Conservation (phyloP, 1,139 yeast species). For the Candida sanyaensis region DNA sequence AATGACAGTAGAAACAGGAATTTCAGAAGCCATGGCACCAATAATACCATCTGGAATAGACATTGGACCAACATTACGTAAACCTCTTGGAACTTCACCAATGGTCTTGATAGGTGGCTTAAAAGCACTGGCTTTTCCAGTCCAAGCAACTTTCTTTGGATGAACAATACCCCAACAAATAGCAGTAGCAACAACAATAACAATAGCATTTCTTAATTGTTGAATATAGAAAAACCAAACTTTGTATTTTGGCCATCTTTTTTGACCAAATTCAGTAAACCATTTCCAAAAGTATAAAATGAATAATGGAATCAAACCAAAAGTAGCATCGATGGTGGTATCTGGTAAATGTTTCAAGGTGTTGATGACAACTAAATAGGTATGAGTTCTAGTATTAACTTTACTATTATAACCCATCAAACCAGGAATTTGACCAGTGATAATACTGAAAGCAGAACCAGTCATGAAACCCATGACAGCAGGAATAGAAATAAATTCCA, state of each 20-base stretch:
- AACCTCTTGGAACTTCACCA: constrained; percentile 82
- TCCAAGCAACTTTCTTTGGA: constrained; percentile 58
- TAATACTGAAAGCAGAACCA: constrained; percentile 85
- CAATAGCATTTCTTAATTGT: constrained; percentile 79
- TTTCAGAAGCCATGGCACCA: constrained; percentile 64
- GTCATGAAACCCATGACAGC: constrained; percentile 96
- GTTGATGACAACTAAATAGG: constrained; percentile 70
- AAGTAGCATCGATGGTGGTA: constrained; percentile 80
- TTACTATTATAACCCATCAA: constrained; percentile 70
- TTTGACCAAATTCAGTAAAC: constrained; percentile 57
- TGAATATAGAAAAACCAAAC: constrained; percentile 64
- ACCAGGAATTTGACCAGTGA: constrained; percentile 83
- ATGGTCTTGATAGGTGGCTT: constrained; percentile 59
- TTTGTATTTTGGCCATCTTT: constrained; percentile 63
- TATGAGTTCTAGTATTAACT: constrained; percentile 72
- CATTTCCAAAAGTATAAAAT: constrained; percentile 68
- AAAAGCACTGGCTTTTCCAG: constrained; percentile 33
- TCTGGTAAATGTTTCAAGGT: constrained; percentile 70
- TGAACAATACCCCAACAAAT: constrained; percentile 74
- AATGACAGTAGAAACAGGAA: constrained; percentile 84
- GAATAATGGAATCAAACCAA: constrained; percentile 76
- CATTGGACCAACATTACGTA: constrained; percentile 76
- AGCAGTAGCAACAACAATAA: constrained; percentile 74
- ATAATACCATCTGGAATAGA: constrained; percentile 62
- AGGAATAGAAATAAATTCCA: constrained; percentile 87